Percentiles rank a stretch among this genome's conserved stretches.
Evolutionary conservation across 108 stramenopile species (phyloP).

Genomic region (Schizochytrium sp.): DNA sequence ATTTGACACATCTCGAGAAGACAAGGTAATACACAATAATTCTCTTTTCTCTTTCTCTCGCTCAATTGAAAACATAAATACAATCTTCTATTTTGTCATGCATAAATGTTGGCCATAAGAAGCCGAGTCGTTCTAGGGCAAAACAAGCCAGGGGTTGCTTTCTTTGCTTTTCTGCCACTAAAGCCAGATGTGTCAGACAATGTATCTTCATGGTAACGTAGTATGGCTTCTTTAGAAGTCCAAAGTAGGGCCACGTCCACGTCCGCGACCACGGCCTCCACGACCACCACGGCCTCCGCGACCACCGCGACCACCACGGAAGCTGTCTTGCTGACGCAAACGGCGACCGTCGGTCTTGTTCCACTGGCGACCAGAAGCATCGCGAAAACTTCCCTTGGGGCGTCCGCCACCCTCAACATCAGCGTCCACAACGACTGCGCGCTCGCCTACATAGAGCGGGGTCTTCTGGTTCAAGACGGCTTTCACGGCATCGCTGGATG

Average conservation of each 20-base stretch:
- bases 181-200: background rate
- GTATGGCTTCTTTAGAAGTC: background rate
- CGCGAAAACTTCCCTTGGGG: conserved; percentile 40
- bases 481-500: conserved; percentile 69
- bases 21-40: background rate
- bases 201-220: background rate
- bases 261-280: background rate
- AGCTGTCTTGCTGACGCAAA: background rate
- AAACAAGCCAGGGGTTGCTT: no score
- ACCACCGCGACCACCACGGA: no score
- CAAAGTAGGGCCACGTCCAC: background rate
- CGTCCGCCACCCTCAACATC: conserved; percentile 39
- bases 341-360: conserved; percentile 30
- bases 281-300: no score
- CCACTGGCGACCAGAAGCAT: conserved; percentile 14
- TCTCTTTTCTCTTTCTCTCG: background rate
- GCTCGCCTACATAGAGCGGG: conserved; percentile 20
- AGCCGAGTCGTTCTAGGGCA: no score
- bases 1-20: background rate
- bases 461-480: conserved; percentile 64
- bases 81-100: no score
- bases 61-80: no score
- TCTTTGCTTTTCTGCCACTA: background rate
- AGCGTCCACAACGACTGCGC: conserved; percentile 41
- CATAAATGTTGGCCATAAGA: no score